Evolutionary conservation across 768 basidiomycete genomes (phyloP).

Genomic region (Clavaria fumosa): DNA sequence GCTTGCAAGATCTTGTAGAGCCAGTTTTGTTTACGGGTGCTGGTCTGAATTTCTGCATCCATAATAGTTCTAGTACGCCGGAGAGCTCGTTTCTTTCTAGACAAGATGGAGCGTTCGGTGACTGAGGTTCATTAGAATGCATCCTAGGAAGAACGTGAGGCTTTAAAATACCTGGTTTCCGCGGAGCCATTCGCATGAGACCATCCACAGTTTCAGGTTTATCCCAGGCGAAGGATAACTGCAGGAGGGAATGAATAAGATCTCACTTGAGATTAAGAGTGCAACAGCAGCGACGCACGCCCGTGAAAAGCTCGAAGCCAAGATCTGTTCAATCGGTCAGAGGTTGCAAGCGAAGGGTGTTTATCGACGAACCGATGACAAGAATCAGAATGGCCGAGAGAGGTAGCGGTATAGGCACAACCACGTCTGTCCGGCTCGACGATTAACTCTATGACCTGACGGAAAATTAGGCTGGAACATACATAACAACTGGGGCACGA

Average conservation of each 20-base stretch:
- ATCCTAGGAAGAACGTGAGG: neutral
- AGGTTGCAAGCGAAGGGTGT: neutral
- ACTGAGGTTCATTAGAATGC: slow-evolving; percentile 20
- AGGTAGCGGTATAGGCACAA: slow-evolving; percentile 51
- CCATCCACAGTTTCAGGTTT: slow-evolving; percentile 49
- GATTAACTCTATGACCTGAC: neutral
- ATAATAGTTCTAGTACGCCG: slow-evolving; percentile 36
- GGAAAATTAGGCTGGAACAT: slow-evolving; percentile 11
- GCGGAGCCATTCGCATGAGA: slow-evolving; percentile 49
- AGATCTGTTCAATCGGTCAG: slow-evolving; percentile 31
- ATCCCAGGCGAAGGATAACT: slow-evolving; percentile 65
- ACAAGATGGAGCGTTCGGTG: slow-evolving; percentile 36
- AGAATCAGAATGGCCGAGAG: slow-evolving; percentile 55
- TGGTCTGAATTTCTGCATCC: too few relatives aligned
- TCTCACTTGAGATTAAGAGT: neutral
- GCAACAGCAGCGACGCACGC: slow-evolving; percentile 25
- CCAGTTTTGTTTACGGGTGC: slow-evolving; percentile 41
- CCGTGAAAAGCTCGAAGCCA: slow-evolving; percentile 53
- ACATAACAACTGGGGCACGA: slow-evolving; percentile 56
- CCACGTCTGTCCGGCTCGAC: slow-evolving; percentile 32
- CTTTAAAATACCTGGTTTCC: slow-evolving; percentile 38
- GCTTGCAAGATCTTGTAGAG: too few relatives aligned
- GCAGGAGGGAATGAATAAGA: neutral
- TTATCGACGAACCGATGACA: slow-evolving; percentile 37
- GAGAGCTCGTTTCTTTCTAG: slow-evolving; percentile 41